Conservation (phyloP, 2,329 filamentous ascomycete genomes). For the Monosporascus sp. region DNA sequence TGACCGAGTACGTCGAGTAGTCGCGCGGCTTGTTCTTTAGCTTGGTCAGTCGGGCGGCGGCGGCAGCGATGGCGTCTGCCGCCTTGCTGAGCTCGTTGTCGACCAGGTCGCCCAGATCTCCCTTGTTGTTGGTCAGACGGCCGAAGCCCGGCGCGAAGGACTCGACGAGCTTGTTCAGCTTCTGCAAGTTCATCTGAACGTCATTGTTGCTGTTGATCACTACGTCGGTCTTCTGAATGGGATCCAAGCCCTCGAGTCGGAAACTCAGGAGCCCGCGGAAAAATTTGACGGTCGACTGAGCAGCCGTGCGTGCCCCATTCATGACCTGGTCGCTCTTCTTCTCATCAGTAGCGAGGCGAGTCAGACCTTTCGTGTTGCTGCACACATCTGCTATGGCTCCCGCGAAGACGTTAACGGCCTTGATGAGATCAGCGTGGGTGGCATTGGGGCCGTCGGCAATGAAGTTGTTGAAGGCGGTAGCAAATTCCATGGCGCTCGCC, state of each 20-base stretch:
- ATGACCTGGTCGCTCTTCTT: slow-evolving; percentile 87
- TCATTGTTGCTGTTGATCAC: slow-evolving; percentile 98
- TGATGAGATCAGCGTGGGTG: slow-evolving; percentile 85
- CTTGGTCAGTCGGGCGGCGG: slow-evolving; percentile 81
- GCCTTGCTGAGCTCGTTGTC: slow-evolving; percentile 89
- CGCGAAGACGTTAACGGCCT: slow-evolving; percentile 83
- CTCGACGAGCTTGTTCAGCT: slow-evolving; percentile 88
- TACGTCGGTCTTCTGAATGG: slow-evolving; percentile 89
- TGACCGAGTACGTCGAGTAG: slow-evolving; percentile 93
- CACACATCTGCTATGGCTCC: slow-evolving; percentile 90
- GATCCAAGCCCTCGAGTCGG: slow-evolving; percentile 83
- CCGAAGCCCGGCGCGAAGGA: slow-evolving; percentile 82
- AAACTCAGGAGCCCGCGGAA: slow-evolving; percentile 94
- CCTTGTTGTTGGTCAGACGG: slow-evolving; percentile 71
- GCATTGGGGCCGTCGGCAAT: slow-evolving; percentile 94
- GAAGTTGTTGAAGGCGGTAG: slow-evolving; percentile 96
- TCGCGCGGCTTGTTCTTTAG: slow-evolving; percentile 96
- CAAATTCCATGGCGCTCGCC: slow-evolving; percentile 91
- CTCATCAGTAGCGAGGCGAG: slow-evolving; percentile 87
- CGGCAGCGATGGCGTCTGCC: slow-evolving; percentile 90
- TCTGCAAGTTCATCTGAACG: slow-evolving; percentile 89
- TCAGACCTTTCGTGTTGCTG: slow-evolving; percentile 93
- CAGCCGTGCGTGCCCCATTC: slow-evolving; percentile 76
- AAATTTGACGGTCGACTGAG: slow-evolving; percentile 84
- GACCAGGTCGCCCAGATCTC: slow-evolving; percentile 88